Conservation (phyloP, 2,329 filamentous ascomycete genomes). For the Xylaria arbuscula region DNA sequence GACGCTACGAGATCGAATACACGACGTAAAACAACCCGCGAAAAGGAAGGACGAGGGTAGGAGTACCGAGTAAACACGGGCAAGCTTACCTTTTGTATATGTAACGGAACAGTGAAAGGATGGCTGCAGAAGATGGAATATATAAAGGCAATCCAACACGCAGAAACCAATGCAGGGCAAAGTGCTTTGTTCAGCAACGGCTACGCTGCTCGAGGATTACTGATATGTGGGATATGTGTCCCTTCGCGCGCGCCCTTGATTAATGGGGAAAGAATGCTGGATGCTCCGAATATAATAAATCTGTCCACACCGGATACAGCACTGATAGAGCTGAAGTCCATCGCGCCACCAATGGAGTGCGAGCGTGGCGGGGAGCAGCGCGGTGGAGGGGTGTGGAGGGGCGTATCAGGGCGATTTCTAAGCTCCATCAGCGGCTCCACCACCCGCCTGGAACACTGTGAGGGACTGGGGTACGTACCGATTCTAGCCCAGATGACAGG, state of each 20-base stretch:
- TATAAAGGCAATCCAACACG: constrained; percentile 18
- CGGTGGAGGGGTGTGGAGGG: constrained; percentile 34
- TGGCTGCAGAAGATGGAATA: constrained; percentile 17
- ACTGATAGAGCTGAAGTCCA: constrained; percentile 38
- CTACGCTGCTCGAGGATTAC: constrained; percentile 10
- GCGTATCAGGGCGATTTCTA: constrained; percentile 32
- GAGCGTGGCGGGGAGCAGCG: constrained; percentile 34
- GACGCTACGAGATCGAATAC: constrained; percentile 12
- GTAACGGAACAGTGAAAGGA: constrained; percentile 23
- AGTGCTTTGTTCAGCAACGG: constrained; percentile 33
- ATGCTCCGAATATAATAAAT: constrained; percentile 46
- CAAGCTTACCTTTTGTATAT: constrained; percentile 28
- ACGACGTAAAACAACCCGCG: constrained; percentile 7
- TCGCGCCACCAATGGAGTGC: constrained; percentile 34
- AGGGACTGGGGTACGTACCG: constrained; percentile 21
- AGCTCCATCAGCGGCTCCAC: constrained; percentile 25
- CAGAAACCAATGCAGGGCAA: constrained; percentile 22
- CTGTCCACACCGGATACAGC: constrained; percentile 40
- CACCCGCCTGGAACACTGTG: constrained; percentile 16
- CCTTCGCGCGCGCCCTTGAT: constrained; percentile 38
- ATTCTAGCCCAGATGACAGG: constrained; percentile 43
- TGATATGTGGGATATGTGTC: constrained; percentile 40
- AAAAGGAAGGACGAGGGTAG: background rate
- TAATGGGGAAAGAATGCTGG: constrained; percentile 44
- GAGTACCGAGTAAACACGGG: background rate